Conservation (phyloP, 116 monocot species). For the Cymodocea nodosa region DNA sequence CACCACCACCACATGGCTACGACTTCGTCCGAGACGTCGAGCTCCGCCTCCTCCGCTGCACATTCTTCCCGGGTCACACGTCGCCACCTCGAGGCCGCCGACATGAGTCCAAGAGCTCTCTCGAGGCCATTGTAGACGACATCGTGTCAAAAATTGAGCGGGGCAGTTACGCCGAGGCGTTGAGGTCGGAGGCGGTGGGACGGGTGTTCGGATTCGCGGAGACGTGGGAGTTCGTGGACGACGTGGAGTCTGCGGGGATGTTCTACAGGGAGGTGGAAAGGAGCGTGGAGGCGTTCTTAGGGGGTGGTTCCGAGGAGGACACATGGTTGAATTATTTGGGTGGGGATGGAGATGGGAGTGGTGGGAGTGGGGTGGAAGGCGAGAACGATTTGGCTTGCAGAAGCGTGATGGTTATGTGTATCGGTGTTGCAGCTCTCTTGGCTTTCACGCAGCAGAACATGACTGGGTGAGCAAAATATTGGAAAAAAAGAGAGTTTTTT, state of each 20-base stretch:
- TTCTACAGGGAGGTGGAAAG: conserved; percentile 50
- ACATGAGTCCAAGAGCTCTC: background rate
- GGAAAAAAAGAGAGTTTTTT: background rate
- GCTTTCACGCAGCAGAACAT: conserved; percentile 79
- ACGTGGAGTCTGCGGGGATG: conserved; percentile 27
- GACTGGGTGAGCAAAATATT: conserved; percentile 44
- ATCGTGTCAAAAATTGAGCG: conserved; percentile 48
- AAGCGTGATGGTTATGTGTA: conserved; percentile 35
- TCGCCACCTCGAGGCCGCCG: conserved; percentile 3
- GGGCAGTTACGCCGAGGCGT: conserved; percentile 51
- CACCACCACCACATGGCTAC: background rate
- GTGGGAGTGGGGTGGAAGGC: background rate
- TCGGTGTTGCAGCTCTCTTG: conserved; percentile 72
- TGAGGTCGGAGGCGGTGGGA: conserved; percentile 24
- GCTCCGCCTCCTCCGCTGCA: conserved; percentile 86
- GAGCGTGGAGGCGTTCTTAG: conserved; percentile 39
- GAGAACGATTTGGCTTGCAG: conserved; percentile 17
- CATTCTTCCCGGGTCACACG: conserved; percentile 18
- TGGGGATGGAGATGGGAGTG: conserved; percentile 6
- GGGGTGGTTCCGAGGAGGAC: conserved; percentile 2
- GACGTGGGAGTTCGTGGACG: conserved; percentile 41
- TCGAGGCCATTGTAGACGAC: conserved; percentile 22
- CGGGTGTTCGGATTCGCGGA: conserved; percentile 29
- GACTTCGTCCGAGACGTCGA: conserved; percentile 31
- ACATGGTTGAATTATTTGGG: conserved; percentile 31